phyloP scores from a whole-genome alignment of 2,329 filamentous ascomycete species.

The Didymosphaeria variabile region DNA sequence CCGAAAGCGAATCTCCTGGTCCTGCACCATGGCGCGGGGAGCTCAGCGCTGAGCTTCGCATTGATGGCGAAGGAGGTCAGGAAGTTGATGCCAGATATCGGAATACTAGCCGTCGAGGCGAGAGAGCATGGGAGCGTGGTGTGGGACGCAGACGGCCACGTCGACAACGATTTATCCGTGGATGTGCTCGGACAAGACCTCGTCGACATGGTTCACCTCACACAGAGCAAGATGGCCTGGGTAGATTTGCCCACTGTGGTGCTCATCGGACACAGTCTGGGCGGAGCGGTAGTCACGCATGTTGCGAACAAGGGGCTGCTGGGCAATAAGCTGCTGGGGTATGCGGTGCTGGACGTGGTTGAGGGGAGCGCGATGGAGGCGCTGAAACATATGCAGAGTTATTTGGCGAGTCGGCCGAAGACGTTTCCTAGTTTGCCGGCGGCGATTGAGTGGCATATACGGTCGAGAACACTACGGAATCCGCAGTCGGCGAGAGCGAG shows the following conservation, averaged over 20 bases:
- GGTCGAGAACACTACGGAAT: conserved; percentile 87
- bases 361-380: conserved; percentile 96
- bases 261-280: conserved; percentile 90
- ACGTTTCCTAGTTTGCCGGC: conserved; percentile 80
- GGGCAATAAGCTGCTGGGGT: conserved; percentile 77
- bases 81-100: conserved; percentile 78
- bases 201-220: conserved; percentile 72
- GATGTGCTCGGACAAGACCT: conserved; percentile 78
- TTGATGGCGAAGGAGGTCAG: conserved; percentile 79
- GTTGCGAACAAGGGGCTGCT: conserved; percentile 74
- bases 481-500: conserved; percentile 83
- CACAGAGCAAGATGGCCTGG: conserved; percentile 77
- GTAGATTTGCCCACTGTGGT: conserved; percentile 75
- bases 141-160: conserved; percentile 44
- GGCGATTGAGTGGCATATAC: conserved; percentile 93
- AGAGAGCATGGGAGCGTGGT: conserved; percentile 82
- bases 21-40: conserved; percentile 93
- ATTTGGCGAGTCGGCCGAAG: conserved; percentile 81
- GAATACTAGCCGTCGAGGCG: conserved; percentile 85
- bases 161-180: conserved; percentile 73
- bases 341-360: conserved; percentile 92
- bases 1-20: conserved; percentile 84
- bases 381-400: conserved; percentile 91
- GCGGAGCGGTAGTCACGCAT: conserved; percentile 89
- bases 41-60: conserved; percentile 91